A percentile compares a stretch with the other conserved stretches of the same genome.
Conservation (phyloP, 306 rosid species). For the Lotus japonicus region DNA sequence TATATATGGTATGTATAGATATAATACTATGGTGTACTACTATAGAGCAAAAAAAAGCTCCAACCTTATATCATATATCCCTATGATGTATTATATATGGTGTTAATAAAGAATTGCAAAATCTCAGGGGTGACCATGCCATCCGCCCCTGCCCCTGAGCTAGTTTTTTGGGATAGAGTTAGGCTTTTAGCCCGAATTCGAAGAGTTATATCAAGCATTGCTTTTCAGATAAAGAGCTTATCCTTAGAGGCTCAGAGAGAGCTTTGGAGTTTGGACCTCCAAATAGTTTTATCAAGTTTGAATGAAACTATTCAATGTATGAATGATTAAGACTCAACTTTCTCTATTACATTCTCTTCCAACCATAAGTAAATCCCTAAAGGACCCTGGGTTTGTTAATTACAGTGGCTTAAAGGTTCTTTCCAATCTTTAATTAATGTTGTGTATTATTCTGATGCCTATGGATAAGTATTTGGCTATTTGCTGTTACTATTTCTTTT, state of each 20-base stretch:
- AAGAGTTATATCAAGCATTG: background rate
- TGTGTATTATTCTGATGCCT: background rate
- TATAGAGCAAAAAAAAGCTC: too few species aligned
- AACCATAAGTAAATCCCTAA: background rate
- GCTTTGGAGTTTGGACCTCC: background rate
- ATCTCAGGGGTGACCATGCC: too few species aligned
- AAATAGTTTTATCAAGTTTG: background rate
- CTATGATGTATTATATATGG: too few species aligned
- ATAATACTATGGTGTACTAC: too few species aligned
- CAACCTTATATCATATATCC: too few species aligned
- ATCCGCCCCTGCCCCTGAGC: too few species aligned
- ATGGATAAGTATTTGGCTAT: background rate
- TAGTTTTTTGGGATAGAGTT: too few species aligned
- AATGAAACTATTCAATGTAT: background rate
- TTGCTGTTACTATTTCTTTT: background rate
- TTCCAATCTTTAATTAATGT: background rate
- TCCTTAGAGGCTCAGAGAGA: too few species aligned
- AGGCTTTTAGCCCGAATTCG: too few species aligned
- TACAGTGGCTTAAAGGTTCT: background rate
- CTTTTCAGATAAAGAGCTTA: background rate
- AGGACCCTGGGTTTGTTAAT: background rate
- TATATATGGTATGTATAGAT: too few species aligned
- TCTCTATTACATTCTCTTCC: background rate
- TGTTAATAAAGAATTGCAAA: too few species aligned
- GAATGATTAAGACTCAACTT: background rate